Conservation (phyloP, 2,329 filamentous ascomycete genomes). For the Penicillium sp. region DNA sequence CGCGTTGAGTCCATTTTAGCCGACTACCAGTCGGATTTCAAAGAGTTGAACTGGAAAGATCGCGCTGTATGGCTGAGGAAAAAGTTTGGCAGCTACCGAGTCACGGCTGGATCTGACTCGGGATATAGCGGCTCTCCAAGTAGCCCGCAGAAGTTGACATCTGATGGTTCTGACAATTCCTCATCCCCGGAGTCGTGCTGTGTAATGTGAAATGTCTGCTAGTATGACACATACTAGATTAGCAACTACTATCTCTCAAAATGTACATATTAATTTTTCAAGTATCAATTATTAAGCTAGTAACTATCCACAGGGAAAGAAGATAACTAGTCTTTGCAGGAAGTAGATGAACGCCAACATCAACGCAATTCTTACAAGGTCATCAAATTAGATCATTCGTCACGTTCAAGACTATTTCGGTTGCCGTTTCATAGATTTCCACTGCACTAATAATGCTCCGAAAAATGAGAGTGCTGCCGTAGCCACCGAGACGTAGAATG, state of each 20-base stretch:
- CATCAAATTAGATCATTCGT: not conserved
- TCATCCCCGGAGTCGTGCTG: conserved; percentile 3
- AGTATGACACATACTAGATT: not conserved
- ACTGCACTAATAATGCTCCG: conserved; percentile 41
- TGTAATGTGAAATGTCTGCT: not conserved
- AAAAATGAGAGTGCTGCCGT: conserved; percentile 38
- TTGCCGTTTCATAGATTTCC: conserved; percentile 41
- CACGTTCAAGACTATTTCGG: not conserved
- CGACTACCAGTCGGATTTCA: conserved; percentile 28
- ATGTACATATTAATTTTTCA: not conserved
- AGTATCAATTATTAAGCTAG: not conserved
- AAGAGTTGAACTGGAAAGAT: conserved; percentile 19
- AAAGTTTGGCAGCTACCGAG: conserved; percentile 13
- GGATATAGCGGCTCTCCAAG: not conserved
- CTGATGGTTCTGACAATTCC: not conserved
- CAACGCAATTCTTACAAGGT: not conserved
- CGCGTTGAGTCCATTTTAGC: conserved; percentile 18
- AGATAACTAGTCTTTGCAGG: not conserved
- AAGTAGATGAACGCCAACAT: not conserved
- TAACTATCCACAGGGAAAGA: not conserved
- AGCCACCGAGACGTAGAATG: conserved; percentile 44
- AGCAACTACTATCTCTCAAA: not conserved
- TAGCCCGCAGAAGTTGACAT: not conserved
- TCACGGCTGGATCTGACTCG: not conserved
- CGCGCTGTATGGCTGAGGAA: conserved; percentile 16